Conservation (phyloP, 2,329 filamentous ascomycete genomes). For the Phyllosticta citrichinensis region DNA sequence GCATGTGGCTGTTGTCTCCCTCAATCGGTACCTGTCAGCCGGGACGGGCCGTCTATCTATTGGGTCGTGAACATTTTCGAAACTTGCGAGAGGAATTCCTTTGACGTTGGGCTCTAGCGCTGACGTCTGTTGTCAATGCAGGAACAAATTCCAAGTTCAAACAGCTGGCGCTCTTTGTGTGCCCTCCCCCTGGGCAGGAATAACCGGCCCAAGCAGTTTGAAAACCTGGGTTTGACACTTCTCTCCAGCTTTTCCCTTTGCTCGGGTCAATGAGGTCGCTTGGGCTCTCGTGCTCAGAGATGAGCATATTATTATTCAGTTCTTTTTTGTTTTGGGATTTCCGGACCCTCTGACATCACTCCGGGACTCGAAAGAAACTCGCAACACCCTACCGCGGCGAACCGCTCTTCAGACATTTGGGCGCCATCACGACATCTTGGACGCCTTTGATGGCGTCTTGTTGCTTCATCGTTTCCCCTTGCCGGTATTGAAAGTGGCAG, state of each 20-base stretch:
- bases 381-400: neutral
- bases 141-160: neutral
- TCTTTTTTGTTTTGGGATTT: neutral
- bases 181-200: neutral
- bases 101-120: neutral
- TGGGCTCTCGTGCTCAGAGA: neutral
- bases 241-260: neutral
- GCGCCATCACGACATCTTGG: neutral
- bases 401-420: neutral
- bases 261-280: neutral
- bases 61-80: neutral
- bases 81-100: neutral
- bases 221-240: neutral
- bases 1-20: neutral
- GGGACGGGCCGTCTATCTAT: neutral
- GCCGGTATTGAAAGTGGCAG: neutral
- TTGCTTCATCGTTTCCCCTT: neutral
- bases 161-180: neutral
- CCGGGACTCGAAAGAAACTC: neutral
- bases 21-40: neutral
- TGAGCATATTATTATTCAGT: neutral
- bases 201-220: neutral
- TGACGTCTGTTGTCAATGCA: neutral
- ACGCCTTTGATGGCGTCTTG: neutral
- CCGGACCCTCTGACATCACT: neutral